Evolutionary conservation across 2,329 filamentous ascomycete genomes (phyloP).

Genomic region (Shiraia bambusicola): DNA sequence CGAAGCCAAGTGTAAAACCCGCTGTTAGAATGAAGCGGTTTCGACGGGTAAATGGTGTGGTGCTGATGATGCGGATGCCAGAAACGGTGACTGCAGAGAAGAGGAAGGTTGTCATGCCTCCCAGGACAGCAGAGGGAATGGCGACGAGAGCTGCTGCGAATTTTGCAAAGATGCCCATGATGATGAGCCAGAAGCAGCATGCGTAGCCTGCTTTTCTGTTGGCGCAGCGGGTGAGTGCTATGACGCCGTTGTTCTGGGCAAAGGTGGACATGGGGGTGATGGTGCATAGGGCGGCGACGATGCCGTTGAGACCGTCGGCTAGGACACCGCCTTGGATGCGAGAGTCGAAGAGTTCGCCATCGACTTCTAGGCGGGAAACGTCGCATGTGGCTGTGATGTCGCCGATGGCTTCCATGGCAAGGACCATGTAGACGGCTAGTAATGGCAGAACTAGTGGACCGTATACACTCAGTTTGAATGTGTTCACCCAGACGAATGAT

Average conservation of each 20-base stretch:
- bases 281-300: slow-evolving; percentile 74
- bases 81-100: slow-evolving; percentile 76
- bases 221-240: slow-evolving; percentile 77
- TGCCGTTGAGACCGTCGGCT: slow-evolving; percentile 74
- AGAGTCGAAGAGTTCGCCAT: slow-evolving; percentile 70
- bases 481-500: slow-evolving; percentile 78
- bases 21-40: slow-evolving; percentile 82
- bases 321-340: slow-evolving; percentile 78
- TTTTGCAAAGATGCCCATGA: slow-evolving; percentile 83
- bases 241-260: slow-evolving; percentile 41
- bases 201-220: slow-evolving; percentile 80
- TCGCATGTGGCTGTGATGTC: slow-evolving; percentile 82
- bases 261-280: slow-evolving; percentile 73
- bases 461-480: slow-evolving; percentile 71
- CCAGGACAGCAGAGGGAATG: slow-evolving; percentile 61
- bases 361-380: slow-evolving; percentile 73
- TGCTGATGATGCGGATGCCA: slow-evolving; percentile 73
- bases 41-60: slow-evolving; percentile 72
- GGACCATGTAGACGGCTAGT: slow-evolving; percentile 64
- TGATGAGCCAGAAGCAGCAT: slow-evolving; percentile 72
- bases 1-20: slow-evolving; percentile 69
- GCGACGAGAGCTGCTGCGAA: slow-evolving; percentile 77
- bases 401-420: slow-evolving; percentile 77
- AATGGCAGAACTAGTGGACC: slow-evolving; percentile 72
- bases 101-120: slow-evolving; percentile 69